These are phyloP conservation scores for Populus trichocarpa DNA, from an alignment of 441 rosid species.

Conservation along the genomic window DNA sequence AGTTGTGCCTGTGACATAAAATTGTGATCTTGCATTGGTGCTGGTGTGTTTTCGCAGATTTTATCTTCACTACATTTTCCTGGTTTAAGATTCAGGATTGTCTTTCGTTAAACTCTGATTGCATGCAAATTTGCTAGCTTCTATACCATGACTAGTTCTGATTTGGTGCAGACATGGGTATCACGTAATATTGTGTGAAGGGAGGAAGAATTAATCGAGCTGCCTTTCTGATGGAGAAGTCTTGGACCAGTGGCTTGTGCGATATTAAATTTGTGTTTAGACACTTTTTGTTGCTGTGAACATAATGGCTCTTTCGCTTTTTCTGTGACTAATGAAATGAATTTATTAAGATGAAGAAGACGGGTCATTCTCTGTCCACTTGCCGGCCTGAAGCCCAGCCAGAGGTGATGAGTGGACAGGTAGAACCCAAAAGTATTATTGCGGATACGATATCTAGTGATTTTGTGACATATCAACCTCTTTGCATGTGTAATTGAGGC, in stretches of 20 bases:
- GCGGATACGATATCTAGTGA: background rate
- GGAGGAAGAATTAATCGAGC: conserved; percentile 74
- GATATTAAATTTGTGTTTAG: background rate
- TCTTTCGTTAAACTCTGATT: background rate
- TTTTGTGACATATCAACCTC: background rate
- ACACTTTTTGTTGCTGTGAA: background rate
- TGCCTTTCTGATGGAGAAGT: conserved; percentile 3
- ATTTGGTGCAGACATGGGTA: conserved; percentile 80
- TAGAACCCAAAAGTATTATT: background rate
- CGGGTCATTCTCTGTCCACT: background rate
- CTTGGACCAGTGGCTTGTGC: background rate
- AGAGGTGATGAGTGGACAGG: background rate
- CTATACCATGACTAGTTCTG: background rate
- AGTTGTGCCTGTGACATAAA: background rate
- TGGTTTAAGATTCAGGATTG: background rate
- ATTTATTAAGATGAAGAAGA: background rate
- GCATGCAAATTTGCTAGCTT: background rate
- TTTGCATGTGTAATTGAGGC: background rate
- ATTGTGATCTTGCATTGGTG: background rate
- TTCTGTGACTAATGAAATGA: background rate
- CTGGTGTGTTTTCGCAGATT: background rate
- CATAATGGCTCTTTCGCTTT: background rate
- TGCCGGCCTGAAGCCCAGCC: background rate
- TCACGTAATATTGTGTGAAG: conserved; percentile 79
- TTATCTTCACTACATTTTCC: background rate